These are phyloP conservation scores for Prunus persica DNA, from an alignment of 306 rosid genomes.

Conservation along the genomic window Prunus_persica_NCBIv2 NC_034014.1:4849001-4849500, in stretches of 20 bases:
- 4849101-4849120: slow-evolving; percentile 17
- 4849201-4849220: not conserved
- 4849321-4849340: not conserved
- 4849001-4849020: not conserved
- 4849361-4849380: not conserved
- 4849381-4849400: not conserved
- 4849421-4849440: not conserved
- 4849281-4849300: slow-evolving; percentile 21
- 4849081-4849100: slow-evolving; percentile 22
- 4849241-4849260: slow-evolving; percentile 42
- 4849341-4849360: not conserved
- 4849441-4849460: not conserved
- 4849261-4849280: slow-evolving; percentile 27
- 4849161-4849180: not conserved
- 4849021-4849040: not conserved
- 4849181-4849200: slow-evolving; percentile 3
- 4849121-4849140: not conserved
- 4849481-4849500: not conserved
- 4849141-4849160: not conserved
- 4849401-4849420: not conserved
- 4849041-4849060: slow-evolving; percentile 19
- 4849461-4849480: not conserved
- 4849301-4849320: not conserved
- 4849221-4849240: not conserved
- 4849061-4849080: slow-evolving; percentile 29